Evolutionary conservation across 306 rosid species (phyloP), one percentile per base, ranked within the genome.

Genomic region (Cicer cuneatum): DNA sequence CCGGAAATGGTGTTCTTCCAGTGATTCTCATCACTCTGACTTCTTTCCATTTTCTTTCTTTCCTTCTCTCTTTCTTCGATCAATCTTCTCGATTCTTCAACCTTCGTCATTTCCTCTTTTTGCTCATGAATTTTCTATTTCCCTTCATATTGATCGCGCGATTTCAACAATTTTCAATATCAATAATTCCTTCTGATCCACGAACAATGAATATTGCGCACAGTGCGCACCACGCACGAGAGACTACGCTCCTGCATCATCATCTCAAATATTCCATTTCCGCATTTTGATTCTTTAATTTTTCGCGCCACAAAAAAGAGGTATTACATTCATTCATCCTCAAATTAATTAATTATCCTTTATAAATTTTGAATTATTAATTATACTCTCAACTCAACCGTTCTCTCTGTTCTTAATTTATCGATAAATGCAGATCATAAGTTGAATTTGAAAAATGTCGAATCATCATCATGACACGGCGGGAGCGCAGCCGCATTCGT

Each of bases 1-100:
- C 81, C 88, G 83, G 45, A 71, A 78, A 2, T 10, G 10, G 5
- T 71, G 83, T 59, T 80, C 85, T 65, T 74, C 80, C 87, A 35
- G 19, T 60, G 77, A 7, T 67, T 77, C 69, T 14, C 78, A 54
- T 42, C 81, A 54, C 72, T 63, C 69, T 64, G 7, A 41, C 57
- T 40, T 65, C 43, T 1, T 45, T 21, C 45, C 52, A 1, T 21
- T 15, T 52, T 54, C 14, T 13, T 12, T 4, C 16, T 21, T 5
- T 46, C 57, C 10, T 24, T 38, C 46, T 2, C 18, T 51, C 52
- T 42, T 3, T 65, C 62, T 11, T 15, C 21, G 10, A 33, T 56
- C 64, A 29, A 24, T 39, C 52, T 69, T 49, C 47, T 15, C 13
- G 5, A 7, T 56, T 38, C 68, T 53, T 81, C 7, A 54, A 49